These are phyloP conservation scores for Pichia pseudocactophila DNA, from an alignment of 805 yeast genomes.

Conservation along the genomic window DNA sequence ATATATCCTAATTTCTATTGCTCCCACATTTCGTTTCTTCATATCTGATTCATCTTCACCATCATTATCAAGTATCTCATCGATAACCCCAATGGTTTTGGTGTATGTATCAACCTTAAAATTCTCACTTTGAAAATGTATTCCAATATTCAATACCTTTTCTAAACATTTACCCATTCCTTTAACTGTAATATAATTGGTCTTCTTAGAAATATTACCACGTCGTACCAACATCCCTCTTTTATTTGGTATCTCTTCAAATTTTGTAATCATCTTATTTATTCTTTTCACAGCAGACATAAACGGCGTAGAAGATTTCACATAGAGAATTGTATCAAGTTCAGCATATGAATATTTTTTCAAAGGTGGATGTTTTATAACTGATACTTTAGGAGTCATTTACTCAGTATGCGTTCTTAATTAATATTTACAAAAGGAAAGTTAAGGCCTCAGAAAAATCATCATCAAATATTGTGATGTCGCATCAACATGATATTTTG, in stretches of 20 bases:
- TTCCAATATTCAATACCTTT: conserved; percentile 52
- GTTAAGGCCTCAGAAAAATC: too few relatives aligned
- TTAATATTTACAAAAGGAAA: too few relatives aligned
- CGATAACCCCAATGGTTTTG: conserved; percentile 58
- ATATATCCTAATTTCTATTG: conserved; percentile 36
- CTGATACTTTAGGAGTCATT: conserved; percentile 20
- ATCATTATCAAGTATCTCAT: conserved; percentile 42
- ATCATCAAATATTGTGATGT: too few relatives aligned
- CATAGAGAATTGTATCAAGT: conserved; percentile 40
- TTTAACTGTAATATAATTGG: conserved; percentile 41
- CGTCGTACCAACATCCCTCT: conserved; percentile 25
- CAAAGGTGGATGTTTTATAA: conserved; percentile 49
- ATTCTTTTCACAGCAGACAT: conserved; percentile 64
- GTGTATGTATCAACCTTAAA: conserved; percentile 54
- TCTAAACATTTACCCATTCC: conserved; percentile 75
- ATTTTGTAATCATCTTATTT: conserved; percentile 35
- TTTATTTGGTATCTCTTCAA: conserved; percentile 33
- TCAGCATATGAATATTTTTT: conserved; percentile 34
- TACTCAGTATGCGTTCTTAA: too few relatives aligned
- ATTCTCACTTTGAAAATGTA: conserved; percentile 45
- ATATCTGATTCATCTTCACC: conserved; percentile 19
- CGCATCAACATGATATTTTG: too few relatives aligned
- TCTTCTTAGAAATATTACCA: conserved; percentile 10
- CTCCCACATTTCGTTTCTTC: conserved; percentile 39
- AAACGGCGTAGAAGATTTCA: conserved; percentile 63